Conservation (phyloP, 306 rosid species). For the Gastrolobium bilobum region DNA sequence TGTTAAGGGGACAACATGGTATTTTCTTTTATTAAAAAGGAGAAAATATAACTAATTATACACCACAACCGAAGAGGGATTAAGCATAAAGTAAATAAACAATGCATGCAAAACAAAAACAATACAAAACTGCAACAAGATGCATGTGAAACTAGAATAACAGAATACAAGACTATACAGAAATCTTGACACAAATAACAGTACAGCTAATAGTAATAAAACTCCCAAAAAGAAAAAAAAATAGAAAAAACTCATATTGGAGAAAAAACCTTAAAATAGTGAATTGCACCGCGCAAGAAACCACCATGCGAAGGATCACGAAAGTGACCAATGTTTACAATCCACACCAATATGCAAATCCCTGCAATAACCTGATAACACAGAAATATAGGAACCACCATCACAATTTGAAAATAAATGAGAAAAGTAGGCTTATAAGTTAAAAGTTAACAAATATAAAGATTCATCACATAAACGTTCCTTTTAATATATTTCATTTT, state of each 20-base stretch:
- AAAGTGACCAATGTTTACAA: slow-evolving; percentile 97
- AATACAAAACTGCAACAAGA: slow-evolving; percentile 35
- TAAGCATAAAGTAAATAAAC: slow-evolving; percentile 15
- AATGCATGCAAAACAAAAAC: slow-evolving; percentile 39
- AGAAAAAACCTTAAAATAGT: slow-evolving; percentile 91
- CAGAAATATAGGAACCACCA: slow-evolving; percentile 36
- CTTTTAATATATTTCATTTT: slow-evolving; percentile 14
- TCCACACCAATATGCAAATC: slow-evolving; percentile 92
- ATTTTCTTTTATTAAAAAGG: slow-evolving; percentile 28
- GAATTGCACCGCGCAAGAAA: slow-evolving; percentile 93
- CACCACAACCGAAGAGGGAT: slow-evolving; percentile 11
- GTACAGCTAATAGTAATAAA: slow-evolving; percentile 13
- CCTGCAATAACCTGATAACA: slow-evolving; percentile 93
- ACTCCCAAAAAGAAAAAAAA: slow-evolving; percentile 18
- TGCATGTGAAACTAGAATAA: slow-evolving; percentile 43
- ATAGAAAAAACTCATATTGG: slow-evolving; percentile 8
- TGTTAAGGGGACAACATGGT: slow-evolving; percentile 35
- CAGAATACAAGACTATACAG: slow-evolving; percentile 22
- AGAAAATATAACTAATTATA: slow-evolving; percentile 20
- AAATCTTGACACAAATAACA: slow-evolving; percentile 38
- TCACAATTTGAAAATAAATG: slow-evolving; percentile 37
- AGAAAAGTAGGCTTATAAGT: slow-evolving; percentile 34
- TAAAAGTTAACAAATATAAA: slow-evolving; percentile 40
- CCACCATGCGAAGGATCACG: slow-evolving; percentile 99
- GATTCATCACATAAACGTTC: slow-evolving; percentile 26